A percentile compares a stretch with the other conserved stretches of the same genome.
These are phyloP conservation scores for Candida corydali DNA, from an alignment of 805 yeast genomes.

Conservation along the genomic window DNA sequence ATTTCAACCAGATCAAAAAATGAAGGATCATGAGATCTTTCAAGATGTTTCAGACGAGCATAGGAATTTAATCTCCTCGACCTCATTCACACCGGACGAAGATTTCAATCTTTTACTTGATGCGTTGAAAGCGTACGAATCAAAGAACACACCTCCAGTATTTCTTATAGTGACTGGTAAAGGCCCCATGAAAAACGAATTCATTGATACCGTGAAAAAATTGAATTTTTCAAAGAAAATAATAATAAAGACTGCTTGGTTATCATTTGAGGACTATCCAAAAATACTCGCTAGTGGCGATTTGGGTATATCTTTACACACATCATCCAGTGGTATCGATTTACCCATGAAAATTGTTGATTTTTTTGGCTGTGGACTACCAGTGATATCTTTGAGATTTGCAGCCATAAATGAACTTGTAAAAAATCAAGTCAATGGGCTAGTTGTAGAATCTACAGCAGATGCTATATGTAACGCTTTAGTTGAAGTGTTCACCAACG, in stretches of 20 bases:
- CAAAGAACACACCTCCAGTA: slow-evolving; percentile 47
- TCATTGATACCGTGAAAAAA: slow-evolving; percentile 42
- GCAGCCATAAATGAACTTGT: slow-evolving; percentile 80
- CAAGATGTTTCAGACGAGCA: slow-evolving; percentile 31
- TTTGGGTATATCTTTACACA: slow-evolving; percentile 84
- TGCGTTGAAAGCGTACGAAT: slow-evolving; percentile 62
- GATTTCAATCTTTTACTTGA: slow-evolving; percentile 68
- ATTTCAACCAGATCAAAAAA: slow-evolving; percentile 48
- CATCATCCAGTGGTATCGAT: slow-evolving; percentile 89
- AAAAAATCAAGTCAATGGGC: slow-evolving; percentile 64
- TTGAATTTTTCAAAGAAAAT: slow-evolving; percentile 42
- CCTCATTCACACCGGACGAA: slow-evolving; percentile 96
- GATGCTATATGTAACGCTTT: slow-evolving; percentile 24
- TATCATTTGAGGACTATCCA: slow-evolving; percentile 76
- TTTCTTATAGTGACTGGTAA: slow-evolving; percentile 90
- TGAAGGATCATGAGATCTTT: slow-evolving; percentile 21
- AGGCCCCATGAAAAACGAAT: slow-evolving; percentile 72
- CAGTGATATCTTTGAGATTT: slow-evolving; percentile 76
- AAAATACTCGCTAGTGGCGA: slow-evolving; percentile 71
- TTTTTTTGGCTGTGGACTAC: slow-evolving; percentile 93
- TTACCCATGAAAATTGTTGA: slow-evolving; percentile 97
- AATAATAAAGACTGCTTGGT: slow-evolving; percentile 67
- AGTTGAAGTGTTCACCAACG: slow-evolving; percentile 23
- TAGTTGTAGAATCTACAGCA: slow-evolving; percentile 31
- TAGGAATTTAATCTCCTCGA: slow-evolving; percentile 75